Evolutionary conservation across 2,329 filamentous ascomycete species (phyloP), one percentile per base, ranked within the genome.

Genomic region (Alternaria consortialis): DNA sequence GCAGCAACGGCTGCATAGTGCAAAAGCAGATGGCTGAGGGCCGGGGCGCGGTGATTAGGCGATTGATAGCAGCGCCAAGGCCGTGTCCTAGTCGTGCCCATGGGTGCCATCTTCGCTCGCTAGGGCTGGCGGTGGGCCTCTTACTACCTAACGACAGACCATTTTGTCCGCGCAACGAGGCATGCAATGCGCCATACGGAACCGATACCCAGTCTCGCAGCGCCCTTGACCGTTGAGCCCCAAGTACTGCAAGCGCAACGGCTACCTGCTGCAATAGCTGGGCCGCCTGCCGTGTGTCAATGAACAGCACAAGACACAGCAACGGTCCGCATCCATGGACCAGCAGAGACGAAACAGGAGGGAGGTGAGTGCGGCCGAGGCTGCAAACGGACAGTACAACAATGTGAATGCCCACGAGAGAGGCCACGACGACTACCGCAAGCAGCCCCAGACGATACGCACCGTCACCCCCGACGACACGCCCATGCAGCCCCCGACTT

Each of bases 401-500:
- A 20, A 13, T 12, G 15, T 15, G 11, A 4, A 13, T 15, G 4
- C 32, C 4, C 39, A 64, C 48, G 69, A 72, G 27, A 55, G 62
- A 15, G 62, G 59, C 53, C 68, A 67, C 47, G 73, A 72, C 55
- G 72, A 72, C 20, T 12, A 36, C 53, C 68, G 67, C 56, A 42
- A 25, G 20, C 57, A 56, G 20, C 27, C 42, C 37, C 60, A 44
- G 51, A 73, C 85, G 46, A 86, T 90, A 71, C 87, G 90, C 64
- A 81, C 88, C 58, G 88, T 91, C 65, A 91, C 89, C 63, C 89
- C 90, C 66, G 90, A 92, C 43, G 70, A 67, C 5, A 71, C 72
- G 13, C 70, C 46, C 20, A 36, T 32, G 32, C 17, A 23, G 31
- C 15, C 46, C 32, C n/a, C 31, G 17, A 36, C 31, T 5, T 25